These are phyloP conservation scores for Melampsora americana DNA, from an alignment of 1,284 basidiomycete genomes.

Conservation along the genomic window DNA sequence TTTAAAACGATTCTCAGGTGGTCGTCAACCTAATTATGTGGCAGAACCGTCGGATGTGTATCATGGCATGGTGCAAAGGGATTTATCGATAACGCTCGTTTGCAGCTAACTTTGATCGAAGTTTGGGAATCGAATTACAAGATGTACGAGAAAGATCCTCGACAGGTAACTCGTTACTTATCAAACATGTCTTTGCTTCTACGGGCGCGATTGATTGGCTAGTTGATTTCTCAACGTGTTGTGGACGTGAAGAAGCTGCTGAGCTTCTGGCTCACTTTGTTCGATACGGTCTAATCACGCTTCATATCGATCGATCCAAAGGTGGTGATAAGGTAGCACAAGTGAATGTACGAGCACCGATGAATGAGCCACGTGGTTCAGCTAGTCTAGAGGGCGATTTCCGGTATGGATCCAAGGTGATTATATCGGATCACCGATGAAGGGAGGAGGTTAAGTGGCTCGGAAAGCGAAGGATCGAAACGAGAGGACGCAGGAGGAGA, in stretches of 20 bases:
- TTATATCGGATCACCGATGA: constrained; percentile 92
- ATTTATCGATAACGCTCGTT: constrained; percentile 52
- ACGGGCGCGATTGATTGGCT: constrained; percentile 90
- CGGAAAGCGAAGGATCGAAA: constrained; percentile 47
- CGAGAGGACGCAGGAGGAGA: constrained; percentile 7
- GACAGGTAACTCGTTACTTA: constrained; percentile 45
- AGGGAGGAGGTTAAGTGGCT: constrained; percentile 64
- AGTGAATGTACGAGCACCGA: constrained; percentile 21
- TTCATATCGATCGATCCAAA: constrained; percentile 63
- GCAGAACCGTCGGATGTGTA: constrained; percentile 47
- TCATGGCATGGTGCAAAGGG: constrained; percentile 45
- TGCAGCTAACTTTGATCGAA: constrained; percentile 56
- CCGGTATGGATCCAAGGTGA: constrained; percentile 86
- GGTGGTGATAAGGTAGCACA: constrained; percentile 30
- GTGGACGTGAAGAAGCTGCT: constrained; percentile 91
- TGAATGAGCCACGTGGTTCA: constrained; percentile 7
- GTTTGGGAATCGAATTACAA: constrained; percentile 56
- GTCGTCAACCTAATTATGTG: constrained; percentile 70
- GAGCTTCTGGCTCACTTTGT: constrained; percentile 98
- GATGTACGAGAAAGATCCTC: constrained; percentile 66
- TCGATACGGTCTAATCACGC: constrained; percentile 79
- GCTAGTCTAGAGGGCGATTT: constrained; percentile 67
- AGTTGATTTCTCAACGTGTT: constrained; percentile 92
- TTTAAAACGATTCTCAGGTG: constrained; percentile 90
- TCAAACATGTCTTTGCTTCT: constrained; percentile 81